Conservation (phyloP, 2,329 filamentous ascomycete species). For the Pyrenophora teres region DNA sequence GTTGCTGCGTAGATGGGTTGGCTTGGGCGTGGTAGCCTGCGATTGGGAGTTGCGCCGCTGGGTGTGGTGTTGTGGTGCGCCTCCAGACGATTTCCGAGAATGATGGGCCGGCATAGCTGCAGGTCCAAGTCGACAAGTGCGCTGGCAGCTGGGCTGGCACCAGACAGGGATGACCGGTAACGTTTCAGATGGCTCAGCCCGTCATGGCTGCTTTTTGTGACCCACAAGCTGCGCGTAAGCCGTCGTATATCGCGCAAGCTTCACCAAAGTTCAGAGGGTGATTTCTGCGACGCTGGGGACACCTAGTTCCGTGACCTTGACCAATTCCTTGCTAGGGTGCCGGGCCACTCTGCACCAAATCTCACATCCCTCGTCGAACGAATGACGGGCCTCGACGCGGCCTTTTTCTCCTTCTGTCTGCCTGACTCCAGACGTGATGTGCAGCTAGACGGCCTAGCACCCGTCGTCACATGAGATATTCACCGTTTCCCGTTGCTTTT, state of each 20-base stretch:
- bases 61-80: constrained; percentile 16
- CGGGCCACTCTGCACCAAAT: constrained; percentile 17
- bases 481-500: too few relatives aligned
- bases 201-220: constrained; percentile 26
- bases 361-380: constrained; percentile 15
- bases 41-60: constrained; percentile 13
- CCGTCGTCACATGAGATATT: not conserved
- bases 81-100: constrained; percentile 21
- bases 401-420: too few relatives aligned
- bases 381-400: constrained; percentile 7
- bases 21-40: constrained; percentile 11
- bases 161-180: constrained; percentile 25
- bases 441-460: constrained; percentile 6
- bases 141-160: constrained; percentile 19
- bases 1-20: constrained; percentile 33
- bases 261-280: constrained; percentile 12
- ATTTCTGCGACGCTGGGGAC: constrained; percentile 17
- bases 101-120: constrained; percentile 26
- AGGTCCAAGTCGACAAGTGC: constrained; percentile 11
- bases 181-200: constrained; percentile 22
- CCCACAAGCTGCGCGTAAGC: constrained; percentile 21
- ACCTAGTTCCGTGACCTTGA: constrained; percentile 11
- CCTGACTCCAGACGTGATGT: constrained; percentile 7
- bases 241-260: constrained; percentile 18
- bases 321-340: constrained; percentile 19